phyloP scores from a whole-genome alignment of 495 filamentous ascomycete genomes.

The Penicillium canariense region DNA sequence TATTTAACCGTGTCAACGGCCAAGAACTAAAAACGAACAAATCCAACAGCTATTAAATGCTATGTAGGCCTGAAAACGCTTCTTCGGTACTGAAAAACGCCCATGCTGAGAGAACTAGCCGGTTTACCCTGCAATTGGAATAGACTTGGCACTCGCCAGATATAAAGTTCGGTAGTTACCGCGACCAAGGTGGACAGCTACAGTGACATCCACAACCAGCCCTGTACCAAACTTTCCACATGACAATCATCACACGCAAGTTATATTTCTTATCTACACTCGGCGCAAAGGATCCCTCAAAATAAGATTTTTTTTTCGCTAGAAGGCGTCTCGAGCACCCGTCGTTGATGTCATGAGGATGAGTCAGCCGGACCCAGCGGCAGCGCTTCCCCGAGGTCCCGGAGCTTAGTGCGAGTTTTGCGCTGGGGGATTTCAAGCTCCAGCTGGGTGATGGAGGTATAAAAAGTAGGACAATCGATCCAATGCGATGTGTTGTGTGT shows the following conservation, averaged over 20 bases:
- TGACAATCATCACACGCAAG: background rate
- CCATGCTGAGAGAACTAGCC: no score
- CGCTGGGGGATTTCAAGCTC: constrained; percentile 17
- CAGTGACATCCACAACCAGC: background rate
- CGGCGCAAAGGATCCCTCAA: background rate
- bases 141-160: no score
- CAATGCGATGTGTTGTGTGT: background rate
- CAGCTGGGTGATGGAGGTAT: constrained; percentile 6
- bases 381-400: constrained; percentile 26
- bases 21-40: no score
- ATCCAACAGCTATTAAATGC: no score
- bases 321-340: background rate
- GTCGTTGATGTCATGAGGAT: constrained; percentile 23
- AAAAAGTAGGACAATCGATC: constrained; percentile 5
- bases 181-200: background rate
- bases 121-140: no score
- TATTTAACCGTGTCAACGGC: no score
- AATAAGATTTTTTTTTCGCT: background rate
- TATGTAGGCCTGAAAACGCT: no score
- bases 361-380: constrained; percentile 29
- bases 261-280: background rate
- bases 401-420: constrained; percentile 28
- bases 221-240: background rate
- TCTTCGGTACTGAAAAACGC: no score
- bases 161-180: background rate